Evolutionary conservation across 208 protist species (phyloP), one percentile per base, ranked within the genome.

Genomic region (Crithidia thermophila): DNA sequence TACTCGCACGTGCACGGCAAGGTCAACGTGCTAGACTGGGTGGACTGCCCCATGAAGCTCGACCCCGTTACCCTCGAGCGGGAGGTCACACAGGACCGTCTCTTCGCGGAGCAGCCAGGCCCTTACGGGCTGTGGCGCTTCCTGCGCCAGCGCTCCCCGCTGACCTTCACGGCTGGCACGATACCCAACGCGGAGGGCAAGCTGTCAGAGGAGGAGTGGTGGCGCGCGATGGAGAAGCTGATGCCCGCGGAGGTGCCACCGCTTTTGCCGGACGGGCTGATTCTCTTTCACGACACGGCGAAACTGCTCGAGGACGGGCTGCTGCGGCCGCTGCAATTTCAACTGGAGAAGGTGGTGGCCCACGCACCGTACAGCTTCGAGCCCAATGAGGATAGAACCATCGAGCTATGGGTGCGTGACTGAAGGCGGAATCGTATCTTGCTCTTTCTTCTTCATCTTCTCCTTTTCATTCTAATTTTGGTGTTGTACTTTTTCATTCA

Each of bases 1-100:
- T 82, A 82, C 53, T 77, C 77, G 4, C 82, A 88, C 50, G 42
- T 92, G n/a, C 91, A 96, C 47, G 74, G 72, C 11, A 88, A 83
- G 65, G 83, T 94, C 50, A 60, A 80, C 10, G 33, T 75, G 23
- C 63, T 96, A 13, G 30, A 66, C 16, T 45, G 75, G 18, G 74
- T 88, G 23, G 74, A 90, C 74, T 96, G 88, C 57, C 67, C 79
- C 0, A 66, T 93, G 47, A 36, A 58, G 27, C 34, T 91, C 4
- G 63, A 92, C 34, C 20, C 57, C 6, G 18, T 40, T 2, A 85
- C 76, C 1, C 70, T 68, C 21, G 30, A 60, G 21, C 76, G 53
- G 2, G 49, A 74, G 27, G 58, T 79, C 5, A 91, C 85, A 9
- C 79, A 89, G 49, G 75, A 91, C 64, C 56, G 59, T 37, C 79